Conservation (phyloP, 805 yeast species). For the Zygosaccharomyces siamensis region DNA sequence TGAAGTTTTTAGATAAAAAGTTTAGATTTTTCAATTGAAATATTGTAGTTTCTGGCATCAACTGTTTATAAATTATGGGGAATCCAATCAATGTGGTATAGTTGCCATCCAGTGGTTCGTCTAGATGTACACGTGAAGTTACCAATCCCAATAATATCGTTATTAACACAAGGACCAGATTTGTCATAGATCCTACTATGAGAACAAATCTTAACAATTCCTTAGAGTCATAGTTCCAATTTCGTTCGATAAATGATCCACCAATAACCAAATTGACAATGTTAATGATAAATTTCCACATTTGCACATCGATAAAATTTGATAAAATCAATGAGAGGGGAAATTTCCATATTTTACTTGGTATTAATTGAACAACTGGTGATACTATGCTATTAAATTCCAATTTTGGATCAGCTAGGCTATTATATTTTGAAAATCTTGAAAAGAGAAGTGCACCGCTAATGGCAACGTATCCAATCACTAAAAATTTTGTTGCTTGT, state of each 20-base stretch:
- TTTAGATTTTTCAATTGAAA: conserved; percentile 44
- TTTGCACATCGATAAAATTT: conserved; percentile 56
- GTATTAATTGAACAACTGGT: conserved; percentile 61
- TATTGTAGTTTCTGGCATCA: conserved; percentile 56
- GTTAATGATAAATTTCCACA: conserved; percentile 45
- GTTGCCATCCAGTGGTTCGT: conserved; percentile 49
- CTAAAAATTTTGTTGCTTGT: conserved; percentile 43
- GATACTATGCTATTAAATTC: conserved; percentile 43
- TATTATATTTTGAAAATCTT: conserved; percentile 37
- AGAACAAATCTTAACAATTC: conserved; percentile 48
- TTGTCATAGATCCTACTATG: conserved; percentile 49
- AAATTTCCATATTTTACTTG: conserved; percentile 46
- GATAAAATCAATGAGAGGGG: conserved; percentile 65
- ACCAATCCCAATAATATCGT: conserved; percentile 28
- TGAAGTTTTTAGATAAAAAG: conserved; percentile 38
- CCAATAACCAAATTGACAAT: conserved; percentile 49
- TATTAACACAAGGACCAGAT: conserved; percentile 39
- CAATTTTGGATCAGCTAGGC: conserved; percentile 18
- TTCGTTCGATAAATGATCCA: conserved; percentile 60
- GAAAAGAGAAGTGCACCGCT: conserved; percentile 41
- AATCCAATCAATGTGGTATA: conserved; percentile 54
- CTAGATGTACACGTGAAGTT: conserved; percentile 29
- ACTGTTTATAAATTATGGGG: conserved; percentile 60
- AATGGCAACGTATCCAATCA: conserved; percentile 38
- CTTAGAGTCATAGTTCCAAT: conserved; percentile 49